Evolutionary conservation across 2,329 filamentous ascomycete genomes (phyloP).

Genomic region (Xylariaceae sp.): DNA sequence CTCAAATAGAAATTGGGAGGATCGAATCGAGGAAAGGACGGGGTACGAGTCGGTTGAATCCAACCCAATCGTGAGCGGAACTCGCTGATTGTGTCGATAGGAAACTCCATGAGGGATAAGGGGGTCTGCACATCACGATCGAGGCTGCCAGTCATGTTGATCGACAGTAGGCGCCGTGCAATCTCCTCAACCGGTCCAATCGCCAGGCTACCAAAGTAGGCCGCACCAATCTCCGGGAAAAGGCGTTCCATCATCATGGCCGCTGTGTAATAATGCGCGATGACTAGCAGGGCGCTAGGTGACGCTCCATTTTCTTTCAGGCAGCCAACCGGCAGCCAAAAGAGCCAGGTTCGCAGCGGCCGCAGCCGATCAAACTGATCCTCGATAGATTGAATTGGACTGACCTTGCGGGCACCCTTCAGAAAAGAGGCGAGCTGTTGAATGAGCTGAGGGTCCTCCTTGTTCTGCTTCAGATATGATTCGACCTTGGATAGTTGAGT

Average conservation of each 20-base stretch:
- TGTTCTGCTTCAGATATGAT: conserved; percentile 60
- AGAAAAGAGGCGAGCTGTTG: conserved; percentile 67
- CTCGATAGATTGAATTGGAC: conserved; percentile 63
- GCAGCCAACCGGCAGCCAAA: conserved; percentile 86
- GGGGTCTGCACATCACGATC: conserved; percentile 56
- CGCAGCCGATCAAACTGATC: conserved; percentile 89
- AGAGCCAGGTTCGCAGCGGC: conserved; percentile 83
- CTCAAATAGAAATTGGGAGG: conserved; percentile 48
- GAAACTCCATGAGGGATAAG: conserved; percentile 64
- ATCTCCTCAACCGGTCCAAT: conserved; percentile 83
- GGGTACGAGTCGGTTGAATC: conserved; percentile 53
- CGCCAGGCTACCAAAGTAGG: conserved; percentile 78
- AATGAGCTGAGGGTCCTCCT: conserved; percentile 63
- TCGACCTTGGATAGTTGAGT: conserved; percentile 64
- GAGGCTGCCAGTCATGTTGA: conserved; percentile 55
- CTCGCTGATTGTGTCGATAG: conserved; percentile 61
- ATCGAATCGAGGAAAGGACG: conserved; percentile 56
- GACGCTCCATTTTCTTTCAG: conserved; percentile 72
- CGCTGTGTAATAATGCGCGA: conserved; percentile 87
- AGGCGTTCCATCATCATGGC: conserved; percentile 83
- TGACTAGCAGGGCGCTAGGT: conserved; percentile 70
- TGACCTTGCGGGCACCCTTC: conserved; percentile 65
- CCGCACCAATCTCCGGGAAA: conserved; percentile 84
- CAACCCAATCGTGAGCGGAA: conserved; percentile 67
- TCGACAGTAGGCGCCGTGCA: conserved; percentile 63